Evolutionary conservation across 805 yeast genomes (phyloP).

Genomic region (Sporopachydermia lactativora): DNA sequence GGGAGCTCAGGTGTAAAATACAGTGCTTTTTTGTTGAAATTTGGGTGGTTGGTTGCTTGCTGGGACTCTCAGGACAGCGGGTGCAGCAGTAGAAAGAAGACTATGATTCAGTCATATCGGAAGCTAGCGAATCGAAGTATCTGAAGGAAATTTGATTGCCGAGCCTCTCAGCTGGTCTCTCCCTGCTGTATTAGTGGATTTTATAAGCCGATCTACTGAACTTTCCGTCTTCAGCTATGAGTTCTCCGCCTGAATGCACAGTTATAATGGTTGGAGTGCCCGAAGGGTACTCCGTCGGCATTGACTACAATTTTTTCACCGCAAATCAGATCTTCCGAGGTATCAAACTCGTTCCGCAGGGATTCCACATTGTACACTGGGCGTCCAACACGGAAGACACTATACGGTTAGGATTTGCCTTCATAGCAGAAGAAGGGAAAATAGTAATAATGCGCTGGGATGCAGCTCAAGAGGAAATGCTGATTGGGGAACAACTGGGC

Average conservation of each 20-base stretch:
- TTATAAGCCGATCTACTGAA: too few species aligned
- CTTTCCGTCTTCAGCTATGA: constrained; percentile 9
- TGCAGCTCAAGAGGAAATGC: constrained; percentile 18
- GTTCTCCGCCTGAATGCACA: constrained; percentile 17
- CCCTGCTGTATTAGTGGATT: too few species aligned
- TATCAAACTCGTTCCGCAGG: constrained; percentile 34
- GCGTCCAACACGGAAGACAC: constrained; percentile 23
- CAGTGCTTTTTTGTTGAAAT: too few species aligned
- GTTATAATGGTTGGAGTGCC: constrained; percentile 21
- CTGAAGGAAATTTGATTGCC: too few species aligned
- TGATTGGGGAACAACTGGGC: constrained; percentile 18
- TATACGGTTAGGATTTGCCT: constrained; percentile 24
- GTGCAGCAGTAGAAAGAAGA: too few species aligned
- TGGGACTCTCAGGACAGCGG: too few species aligned
- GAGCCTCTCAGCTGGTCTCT: too few species aligned
- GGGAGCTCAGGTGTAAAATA: too few species aligned
- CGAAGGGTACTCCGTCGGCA: constrained; percentile 26
- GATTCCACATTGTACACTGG: constrained; percentile 43
- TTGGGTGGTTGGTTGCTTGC: too few species aligned
- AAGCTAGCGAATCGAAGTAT: too few species aligned
- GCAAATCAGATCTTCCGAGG: constrained; percentile 30
- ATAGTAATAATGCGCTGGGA: constrained; percentile 26
- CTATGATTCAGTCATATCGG: too few species aligned
- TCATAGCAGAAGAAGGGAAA: constrained; percentile 22
- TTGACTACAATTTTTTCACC: constrained; percentile 35